Evolutionary conservation across 257 asterid species (phyloP).

Genomic region (Scutellaria galericulata): DNA sequence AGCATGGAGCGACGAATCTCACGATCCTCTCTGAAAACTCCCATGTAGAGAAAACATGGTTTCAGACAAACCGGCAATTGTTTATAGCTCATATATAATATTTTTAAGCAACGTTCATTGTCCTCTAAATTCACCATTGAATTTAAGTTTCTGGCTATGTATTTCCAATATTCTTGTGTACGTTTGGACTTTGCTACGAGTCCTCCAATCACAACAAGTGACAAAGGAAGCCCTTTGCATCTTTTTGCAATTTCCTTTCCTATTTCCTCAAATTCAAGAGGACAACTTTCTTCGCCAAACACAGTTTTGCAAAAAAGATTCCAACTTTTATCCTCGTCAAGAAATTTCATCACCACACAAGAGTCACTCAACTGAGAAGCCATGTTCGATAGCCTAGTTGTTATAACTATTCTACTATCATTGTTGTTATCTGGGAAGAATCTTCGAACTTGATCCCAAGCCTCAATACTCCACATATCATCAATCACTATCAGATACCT

Average conservation of each 20-base stretch:
- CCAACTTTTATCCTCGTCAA: background rate
- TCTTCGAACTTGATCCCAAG: background rate
- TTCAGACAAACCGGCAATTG: background rate
- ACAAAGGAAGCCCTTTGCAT: background rate
- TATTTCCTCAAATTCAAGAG: background rate
- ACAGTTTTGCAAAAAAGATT: background rate
- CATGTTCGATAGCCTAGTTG: background rate
- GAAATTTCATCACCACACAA: background rate
- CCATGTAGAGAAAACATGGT: background rate
- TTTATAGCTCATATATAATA: background rate
- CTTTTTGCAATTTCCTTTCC: background rate
- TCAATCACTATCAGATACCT: background rate
- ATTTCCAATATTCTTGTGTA: background rate
- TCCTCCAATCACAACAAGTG: background rate
- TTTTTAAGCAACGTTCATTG: background rate
- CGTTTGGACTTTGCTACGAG: background rate
- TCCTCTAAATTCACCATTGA: background rate
- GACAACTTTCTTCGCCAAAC: background rate
- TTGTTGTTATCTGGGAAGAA: background rate
- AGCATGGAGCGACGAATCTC: background rate
- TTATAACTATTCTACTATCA: background rate
- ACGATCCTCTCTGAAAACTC: background rate
- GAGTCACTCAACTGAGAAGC: background rate
- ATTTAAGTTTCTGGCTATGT: background rate
- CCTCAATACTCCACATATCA: conserved; percentile 12